Base-by-base conservation (phyloP, 1,284 basidiomycete genomes). In the Pterula multifida region DNA sequence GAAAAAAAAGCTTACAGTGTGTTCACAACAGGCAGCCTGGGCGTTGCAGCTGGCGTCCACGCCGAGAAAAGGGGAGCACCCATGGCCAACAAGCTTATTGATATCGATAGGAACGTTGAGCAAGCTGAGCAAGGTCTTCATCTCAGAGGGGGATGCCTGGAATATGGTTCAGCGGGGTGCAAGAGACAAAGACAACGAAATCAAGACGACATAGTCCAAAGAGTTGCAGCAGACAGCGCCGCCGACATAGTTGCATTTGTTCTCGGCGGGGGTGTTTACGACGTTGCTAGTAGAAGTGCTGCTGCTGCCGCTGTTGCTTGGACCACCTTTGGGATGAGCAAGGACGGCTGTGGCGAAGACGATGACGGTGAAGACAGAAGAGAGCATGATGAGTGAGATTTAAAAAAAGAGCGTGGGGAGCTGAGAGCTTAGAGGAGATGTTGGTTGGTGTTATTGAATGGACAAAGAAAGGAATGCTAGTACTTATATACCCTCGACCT, bases 231-330 rank as follows among this genome's bases (percentile, higher is more conserved):
- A 42, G 6, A 11, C 9, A 9, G 39, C 9, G 9, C 39, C 39
- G 9, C 39, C 39, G 39, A 42, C 39, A 42, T 42, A 9, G 21
- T 42, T 42, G 19, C 39, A 42, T 17, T 42, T 42, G 39, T 42
- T 42, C 39, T 42, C 39, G n/a, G 39, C 39, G 19, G 39, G 39
- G 9, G 39, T 42, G 39, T 42, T 42, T 6, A 42, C 39, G 17
- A 42, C 39, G 39, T 42, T 42, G 9, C n/a, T 42, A 4, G 13
- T 9, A 4, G 39, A 6, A 19, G 6, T 42, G 39, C n/a, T 42
- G 39, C n/a, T 22, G n/a, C n/a, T n/a, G n/a, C 19, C 39, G 39
- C 19, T 9, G 39, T 42, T 17, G 39, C 39, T 42, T 42, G 9
- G 21, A 11, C 39, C 39, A n/a, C n/a, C 39, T 6, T 17, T 22